A percentile compares a stretch with the other conserved stretches of the same genome.
Evolutionary conservation across 257 asterid genomes (phyloP).

Genomic region (Solanum habrochaites): DNA sequence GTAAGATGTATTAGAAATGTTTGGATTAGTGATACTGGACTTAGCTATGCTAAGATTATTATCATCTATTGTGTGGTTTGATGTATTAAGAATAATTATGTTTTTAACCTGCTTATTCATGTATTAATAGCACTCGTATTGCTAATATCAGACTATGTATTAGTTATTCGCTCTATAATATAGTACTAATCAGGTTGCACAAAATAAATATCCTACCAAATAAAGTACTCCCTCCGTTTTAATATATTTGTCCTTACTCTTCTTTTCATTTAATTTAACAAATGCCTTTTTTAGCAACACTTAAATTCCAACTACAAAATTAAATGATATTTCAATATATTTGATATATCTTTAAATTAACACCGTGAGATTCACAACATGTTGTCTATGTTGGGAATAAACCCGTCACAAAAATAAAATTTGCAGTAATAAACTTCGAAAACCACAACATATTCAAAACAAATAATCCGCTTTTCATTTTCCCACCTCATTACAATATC

Average conservation of each 20-base stretch:
- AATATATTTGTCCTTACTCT: not conserved
- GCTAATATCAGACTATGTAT: not conserved
- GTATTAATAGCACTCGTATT: too few relatives aligned
- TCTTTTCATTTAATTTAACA: not conserved
- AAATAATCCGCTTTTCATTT: too few relatives aligned
- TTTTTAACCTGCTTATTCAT: too few relatives aligned
- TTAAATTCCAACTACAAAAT: not conserved
- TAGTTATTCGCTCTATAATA: not conserved
- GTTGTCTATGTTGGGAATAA: not conserved
- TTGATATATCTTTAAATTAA: too few relatives aligned
- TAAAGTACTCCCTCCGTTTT: not conserved
- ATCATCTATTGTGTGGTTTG: too few relatives aligned
- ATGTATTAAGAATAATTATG: too few relatives aligned
- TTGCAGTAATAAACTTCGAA: too few relatives aligned
- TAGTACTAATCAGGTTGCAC: not conserved
- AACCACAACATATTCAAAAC: too few relatives aligned
- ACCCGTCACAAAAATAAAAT: too few relatives aligned
- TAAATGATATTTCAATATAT: not conserved
- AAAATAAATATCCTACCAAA: not conserved
- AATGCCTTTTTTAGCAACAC: not conserved
- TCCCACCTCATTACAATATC: too few relatives aligned
- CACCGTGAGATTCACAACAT: not conserved
- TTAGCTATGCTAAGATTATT: too few relatives aligned
- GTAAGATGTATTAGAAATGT: not conserved
- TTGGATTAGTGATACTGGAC: too few relatives aligned